Percentiles rank a stretch among this genome's conserved stretches.
Conservation (phyloP, 495 filamentous ascomycete species). For the Tetracladium marchalianum region DNA sequence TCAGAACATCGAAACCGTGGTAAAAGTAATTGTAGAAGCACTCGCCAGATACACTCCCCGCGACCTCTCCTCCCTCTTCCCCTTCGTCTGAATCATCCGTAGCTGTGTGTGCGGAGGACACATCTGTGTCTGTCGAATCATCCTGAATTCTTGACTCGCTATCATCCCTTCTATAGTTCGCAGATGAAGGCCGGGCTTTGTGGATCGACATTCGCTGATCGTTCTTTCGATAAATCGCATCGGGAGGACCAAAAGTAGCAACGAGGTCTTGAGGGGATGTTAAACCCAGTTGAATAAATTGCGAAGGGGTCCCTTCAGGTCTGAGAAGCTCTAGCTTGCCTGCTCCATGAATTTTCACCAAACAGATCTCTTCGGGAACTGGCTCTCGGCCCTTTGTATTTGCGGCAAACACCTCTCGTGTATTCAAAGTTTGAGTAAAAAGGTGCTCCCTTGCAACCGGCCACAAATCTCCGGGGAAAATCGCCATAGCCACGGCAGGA, state of each 20-base stretch:
- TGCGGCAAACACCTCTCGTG: constrained; percentile 42
- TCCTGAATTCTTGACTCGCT: constrained; percentile 31
- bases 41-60: constrained; percentile 48
- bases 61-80: constrained; percentile 35
- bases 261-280: constrained; percentile 87
- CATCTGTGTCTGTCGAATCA: constrained; percentile 69
- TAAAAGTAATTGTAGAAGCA: constrained; percentile 97
- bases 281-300: constrained; percentile 63
- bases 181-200: constrained; percentile 31
- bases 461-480: constrained; percentile 87
- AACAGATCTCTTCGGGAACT: constrained; percentile 70
- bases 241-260: constrained; percentile 84
- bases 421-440: constrained; percentile 62
- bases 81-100: constrained; percentile 73
- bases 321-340: constrained; percentile 70
- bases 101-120: constrained; percentile 64
- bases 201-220: constrained; percentile 90
- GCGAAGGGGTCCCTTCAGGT: constrained; percentile 29
- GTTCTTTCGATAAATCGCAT: constrained; percentile 88
- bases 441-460: constrained; percentile 63
- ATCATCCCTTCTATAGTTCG: constrained; percentile 33
- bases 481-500: constrained; percentile 70
- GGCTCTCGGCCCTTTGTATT: constrained; percentile 50
- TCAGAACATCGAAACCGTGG: constrained; percentile 87
- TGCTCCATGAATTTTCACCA: constrained; percentile 61